These are phyloP conservation scores for Paulownia fortunei DNA, from an alignment of 257 asterid genomes.

Conservation along the genomic window DNA sequence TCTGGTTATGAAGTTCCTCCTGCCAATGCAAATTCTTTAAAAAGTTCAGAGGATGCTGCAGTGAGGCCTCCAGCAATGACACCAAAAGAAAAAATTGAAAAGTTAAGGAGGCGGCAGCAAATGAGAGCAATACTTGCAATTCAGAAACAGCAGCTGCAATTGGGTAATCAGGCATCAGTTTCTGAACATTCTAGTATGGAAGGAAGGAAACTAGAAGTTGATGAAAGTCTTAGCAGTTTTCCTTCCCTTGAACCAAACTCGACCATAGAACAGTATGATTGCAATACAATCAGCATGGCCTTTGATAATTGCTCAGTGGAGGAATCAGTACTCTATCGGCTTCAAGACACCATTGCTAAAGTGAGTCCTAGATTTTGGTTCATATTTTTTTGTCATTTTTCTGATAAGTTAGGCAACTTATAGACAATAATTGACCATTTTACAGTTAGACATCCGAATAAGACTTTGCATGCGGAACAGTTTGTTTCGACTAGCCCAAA, in stretches of 20 bases:
- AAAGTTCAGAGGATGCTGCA: conserved; percentile 25
- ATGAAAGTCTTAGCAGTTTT: conserved; percentile 45
- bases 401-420: conserved; percentile 12
- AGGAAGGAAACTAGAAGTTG: conserved; percentile 58
- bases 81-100: conserved; percentile 88
- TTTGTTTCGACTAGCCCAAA: conserved; percentile 81
- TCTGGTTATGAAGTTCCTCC: conserved; percentile 52
- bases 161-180: conserved; percentile 55
- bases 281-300: conserved; percentile 44
- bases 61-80: conserved; percentile 67
- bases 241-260: conserved; percentile 59
- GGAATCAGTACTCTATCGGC: conserved; percentile 72
- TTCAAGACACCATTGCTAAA: conserved; percentile 75
- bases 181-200: conserved; percentile 53
- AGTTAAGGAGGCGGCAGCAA: conserved; percentile 87
- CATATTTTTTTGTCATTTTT: conserved; percentile 22
- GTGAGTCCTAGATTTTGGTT: conserved; percentile 45
- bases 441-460: conserved; percentile 74
- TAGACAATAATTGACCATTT: conserved; percentile 3
- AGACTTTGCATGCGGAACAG: conserved; percentile 86
- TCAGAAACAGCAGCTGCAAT: conserved; percentile 82
- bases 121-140: conserved; percentile 90
- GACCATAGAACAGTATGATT: conserved; percentile 59
- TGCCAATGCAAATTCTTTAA: conserved; percentile 46
- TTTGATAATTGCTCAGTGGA: conserved; percentile 59